These are phyloP conservation scores for Endocladia muricata DNA, from an alignment of 31 red algal species.

Conservation along the genomic window DNA sequence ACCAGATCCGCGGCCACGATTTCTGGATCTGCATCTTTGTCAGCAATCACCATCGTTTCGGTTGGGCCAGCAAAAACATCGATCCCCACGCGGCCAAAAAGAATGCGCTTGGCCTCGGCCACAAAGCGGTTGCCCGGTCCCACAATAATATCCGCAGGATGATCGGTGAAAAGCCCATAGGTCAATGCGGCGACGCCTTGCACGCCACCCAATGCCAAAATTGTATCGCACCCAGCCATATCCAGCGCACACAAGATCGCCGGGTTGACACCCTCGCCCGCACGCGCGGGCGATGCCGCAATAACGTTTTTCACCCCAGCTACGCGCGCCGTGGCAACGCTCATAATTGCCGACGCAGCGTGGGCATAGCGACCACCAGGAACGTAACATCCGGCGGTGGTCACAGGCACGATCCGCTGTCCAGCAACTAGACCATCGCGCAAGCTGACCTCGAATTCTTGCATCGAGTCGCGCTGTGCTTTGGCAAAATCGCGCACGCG, in stretches of 20 bases:
- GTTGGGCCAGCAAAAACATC: slow-evolving; percentile 31
- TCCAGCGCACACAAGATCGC: neutral
- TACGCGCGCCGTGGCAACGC: neutral
- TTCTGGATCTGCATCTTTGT: neutral
- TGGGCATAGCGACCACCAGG: slow-evolving; percentile 3
- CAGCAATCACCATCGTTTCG: slow-evolving; percentile 12
- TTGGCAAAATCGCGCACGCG: neutral
- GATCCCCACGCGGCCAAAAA: slow-evolving; percentile 21
- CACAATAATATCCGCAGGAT: slow-evolving; percentile 2
- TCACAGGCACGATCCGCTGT: neutral
- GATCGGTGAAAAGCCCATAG: neutral
- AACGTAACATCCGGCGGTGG: neutral
- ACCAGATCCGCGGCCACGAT: slow-evolving; percentile 11
- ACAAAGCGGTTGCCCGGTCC: slow-evolving; percentile 26
- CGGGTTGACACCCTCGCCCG: neutral
- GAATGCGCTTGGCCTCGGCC: slow-evolving; percentile 18
- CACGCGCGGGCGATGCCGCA: neutral
- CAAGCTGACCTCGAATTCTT: neutral
- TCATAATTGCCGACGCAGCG: slow-evolving; percentile 2
- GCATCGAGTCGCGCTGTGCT: neutral
- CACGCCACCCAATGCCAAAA: slow-evolving; percentile 5
- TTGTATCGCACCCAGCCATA: neutral
- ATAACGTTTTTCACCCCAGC: neutral
- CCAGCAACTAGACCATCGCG: neutral
- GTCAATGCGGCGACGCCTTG: slow-evolving; percentile 18